These are phyloP conservation scores for Macrophomina pseudophaseolina DNA, from an alignment of 2,329 filamentous ascomycete genomes.

Conservation along the genomic window DNA sequence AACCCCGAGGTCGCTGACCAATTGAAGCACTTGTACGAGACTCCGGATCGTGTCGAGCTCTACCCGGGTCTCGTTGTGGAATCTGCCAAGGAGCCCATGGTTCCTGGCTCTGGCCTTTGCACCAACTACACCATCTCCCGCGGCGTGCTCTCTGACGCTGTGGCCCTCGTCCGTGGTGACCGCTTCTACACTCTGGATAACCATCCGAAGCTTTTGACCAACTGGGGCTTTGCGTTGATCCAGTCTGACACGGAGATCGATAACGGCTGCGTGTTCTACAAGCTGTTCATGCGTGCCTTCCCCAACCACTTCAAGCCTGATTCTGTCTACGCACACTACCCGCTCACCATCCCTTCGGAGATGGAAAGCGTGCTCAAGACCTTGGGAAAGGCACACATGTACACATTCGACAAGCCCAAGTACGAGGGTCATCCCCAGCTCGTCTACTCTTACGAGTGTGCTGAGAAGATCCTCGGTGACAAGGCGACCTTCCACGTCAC, in stretches of 20 bases:
- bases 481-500: constrained; percentile 66
- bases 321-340: constrained; percentile 83
- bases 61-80: constrained; percentile 81
- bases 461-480: constrained; percentile 66
- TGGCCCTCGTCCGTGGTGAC: constrained; percentile 78
- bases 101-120: constrained; percentile 71
- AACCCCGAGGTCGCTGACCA: constrained; percentile 73
- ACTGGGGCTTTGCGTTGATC: constrained; percentile 81
- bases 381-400: constrained; percentile 69
- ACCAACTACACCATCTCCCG: constrained; percentile 78
- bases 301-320: constrained; percentile 78
- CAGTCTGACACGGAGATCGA: constrained; percentile 75
- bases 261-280: constrained; percentile 84
- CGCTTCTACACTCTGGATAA: constrained; percentile 79
- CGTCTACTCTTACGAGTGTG: constrained; percentile 65
- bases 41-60: constrained; percentile 79
- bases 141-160: constrained; percentile 77
- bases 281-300: constrained; percentile 79
- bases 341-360: constrained; percentile 72
- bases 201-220: constrained; percentile 73
- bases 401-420: constrained; percentile 69
- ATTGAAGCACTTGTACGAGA: constrained; percentile 66
- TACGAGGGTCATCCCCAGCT: constrained; percentile 53
- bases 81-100: constrained; percentile 73
- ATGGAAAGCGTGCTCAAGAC: constrained; percentile 73